Base-by-base conservation (phyloP, 179 eudicot species). In the Patellifolia procumbens region DNA sequence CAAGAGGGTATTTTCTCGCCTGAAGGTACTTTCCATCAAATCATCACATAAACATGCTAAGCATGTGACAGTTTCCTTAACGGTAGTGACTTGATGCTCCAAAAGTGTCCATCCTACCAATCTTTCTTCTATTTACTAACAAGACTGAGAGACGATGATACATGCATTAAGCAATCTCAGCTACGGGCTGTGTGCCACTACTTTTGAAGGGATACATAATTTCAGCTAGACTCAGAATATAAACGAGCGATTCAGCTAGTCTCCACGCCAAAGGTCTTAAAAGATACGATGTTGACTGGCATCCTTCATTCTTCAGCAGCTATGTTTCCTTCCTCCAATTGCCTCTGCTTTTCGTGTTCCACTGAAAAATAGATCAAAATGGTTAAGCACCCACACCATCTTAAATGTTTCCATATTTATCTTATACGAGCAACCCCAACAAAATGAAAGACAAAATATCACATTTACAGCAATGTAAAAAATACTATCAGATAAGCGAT, bases 321-420 rank as follows among this genome's bases (percentile, higher is more conserved):
- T 13, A 29, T 29, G 63, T 39, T 24, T 29, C 77, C 82, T 24
- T 82, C 85, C 71, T 79, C 86, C 75, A 81, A 74, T 78, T 81
- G 79, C 74, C 75, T 84, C 78, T 85, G 85, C 81, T 83, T 85
- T 66, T 89, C 85, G 78, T 86, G 90, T 84, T 89, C 85, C 85
- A 85, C 90, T 89, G 89, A 66, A 67, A 83, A 72, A 59, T 39
- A 28, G 20, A 49, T 28, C 19, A 61, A 34, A 2, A 37, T 11
- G 24, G 59, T 49, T 56, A 24, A 46, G 72, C 39, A 55, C 69
- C 15, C 20, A 56, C 46, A 24, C 31, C 19, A 49, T 32, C 10
- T 37, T 5, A 2, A 68, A 7, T 26, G 17, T 29, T 29, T 62
- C 29, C 34, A n/a, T n/a, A 58, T 51, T 51, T 51, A 20, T 51